These are phyloP conservation scores for Pseudotulostoma volvatum DNA, from an alignment of 495 filamentous ascomycete genomes.

Conservation along the genomic window DNA sequence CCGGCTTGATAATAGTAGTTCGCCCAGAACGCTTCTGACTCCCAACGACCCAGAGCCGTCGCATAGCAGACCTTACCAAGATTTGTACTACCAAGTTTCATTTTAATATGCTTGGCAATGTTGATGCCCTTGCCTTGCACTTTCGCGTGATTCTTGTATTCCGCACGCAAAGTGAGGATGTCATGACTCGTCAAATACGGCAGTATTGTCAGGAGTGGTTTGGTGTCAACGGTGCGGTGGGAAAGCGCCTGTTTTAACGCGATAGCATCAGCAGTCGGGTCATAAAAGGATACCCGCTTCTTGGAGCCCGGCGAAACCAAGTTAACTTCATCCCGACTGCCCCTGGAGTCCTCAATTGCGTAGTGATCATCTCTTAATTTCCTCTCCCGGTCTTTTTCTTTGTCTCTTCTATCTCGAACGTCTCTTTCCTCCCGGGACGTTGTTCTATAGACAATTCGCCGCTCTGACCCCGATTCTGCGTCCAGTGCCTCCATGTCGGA, in stretches of 20 bases:
- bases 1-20: constrained; percentile 96
- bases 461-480: constrained; percentile 20
- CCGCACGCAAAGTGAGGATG: constrained; percentile 60
- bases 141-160: constrained; percentile 84
- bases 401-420: constrained; percentile 2
- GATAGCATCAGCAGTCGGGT: constrained; percentile 61
- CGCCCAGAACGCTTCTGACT: constrained; percentile 92
- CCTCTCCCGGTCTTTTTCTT: constrained; percentile 9
- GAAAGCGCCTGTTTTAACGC: constrained; percentile 61
- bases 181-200: constrained; percentile 74
- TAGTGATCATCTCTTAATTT: constrained; percentile 10
- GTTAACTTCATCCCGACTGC: constrained; percentile 14
- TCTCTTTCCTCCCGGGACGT: constrained; percentile 6
- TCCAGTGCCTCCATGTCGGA: constrained; percentile 33
- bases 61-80: constrained; percentile 86
- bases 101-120: constrained; percentile 86
- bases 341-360: constrained; percentile 13
- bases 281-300: constrained; percentile 48
- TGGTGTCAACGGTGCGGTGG: constrained; percentile 46
- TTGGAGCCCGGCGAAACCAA: constrained; percentile 17
- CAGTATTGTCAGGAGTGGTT: constrained; percentile 64
- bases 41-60: constrained; percentile 79
- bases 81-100: constrained; percentile 49
- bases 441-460: constrained; percentile 14
- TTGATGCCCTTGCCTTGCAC: constrained; percentile 74